These are phyloP conservation scores for Babesia caballi DNA, from an alignment of 169 alveolate species.

Conservation along the genomic window DNA sequence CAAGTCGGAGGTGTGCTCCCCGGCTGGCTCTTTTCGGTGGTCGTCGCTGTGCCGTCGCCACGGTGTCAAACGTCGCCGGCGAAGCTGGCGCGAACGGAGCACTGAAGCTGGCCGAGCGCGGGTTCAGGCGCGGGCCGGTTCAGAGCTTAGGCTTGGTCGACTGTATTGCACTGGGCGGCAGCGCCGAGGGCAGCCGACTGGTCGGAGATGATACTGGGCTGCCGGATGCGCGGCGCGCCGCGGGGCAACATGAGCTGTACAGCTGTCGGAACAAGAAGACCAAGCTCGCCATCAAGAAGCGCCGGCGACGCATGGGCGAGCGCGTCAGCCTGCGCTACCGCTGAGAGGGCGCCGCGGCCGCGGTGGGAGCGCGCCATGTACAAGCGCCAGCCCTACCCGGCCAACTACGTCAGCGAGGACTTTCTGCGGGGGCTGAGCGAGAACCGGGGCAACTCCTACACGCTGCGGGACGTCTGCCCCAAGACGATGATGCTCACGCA, in stretches of 20 bases:
- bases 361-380: constrained; percentile 45
- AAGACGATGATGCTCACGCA: constrained; percentile 51
- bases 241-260: not conserved
- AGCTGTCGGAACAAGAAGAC: constrained; percentile 49
- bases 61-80: not conserved
- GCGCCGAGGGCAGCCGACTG: too few species aligned
- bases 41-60: not conserved
- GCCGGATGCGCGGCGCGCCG: not conserved
- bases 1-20: not conserved
- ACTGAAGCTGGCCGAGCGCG: too few species aligned
- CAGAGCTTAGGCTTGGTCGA: too few species aligned
- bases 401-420: constrained; percentile 43
- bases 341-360: not conserved
- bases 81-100: too few species aligned
- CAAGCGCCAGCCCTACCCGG: constrained; percentile 46
- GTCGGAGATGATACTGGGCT: not conserved
- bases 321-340: constrained; percentile 62
- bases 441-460: constrained; percentile 34
- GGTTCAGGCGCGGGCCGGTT: too few species aligned
- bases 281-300: constrained; percentile 49
- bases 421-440: constrained; percentile 35
- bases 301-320: constrained; percentile 50
- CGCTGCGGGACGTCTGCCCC: constrained; percentile 38
- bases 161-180: too few species aligned
- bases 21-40: not conserved